Conservation (phyloP, 805 yeast species). For the Ogataea nonfermentans region DNA sequence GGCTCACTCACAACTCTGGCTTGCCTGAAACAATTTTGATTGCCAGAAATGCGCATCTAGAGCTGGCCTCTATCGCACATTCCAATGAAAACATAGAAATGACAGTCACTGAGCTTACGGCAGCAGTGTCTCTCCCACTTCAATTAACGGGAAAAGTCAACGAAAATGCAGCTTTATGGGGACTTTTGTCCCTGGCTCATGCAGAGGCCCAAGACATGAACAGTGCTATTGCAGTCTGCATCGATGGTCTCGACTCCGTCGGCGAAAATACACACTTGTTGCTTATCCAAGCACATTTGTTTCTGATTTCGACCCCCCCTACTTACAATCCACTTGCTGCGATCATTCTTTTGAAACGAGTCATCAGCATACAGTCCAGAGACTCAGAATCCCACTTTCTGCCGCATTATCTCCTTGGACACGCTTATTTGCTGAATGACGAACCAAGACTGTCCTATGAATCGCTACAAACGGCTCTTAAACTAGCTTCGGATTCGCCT, state of each 20-base stretch:
- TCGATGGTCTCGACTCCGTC: conserved; percentile 43
- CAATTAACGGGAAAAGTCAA: conserved; percentile 44
- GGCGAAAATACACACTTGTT: conserved; percentile 45
- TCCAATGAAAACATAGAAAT: conserved; percentile 48
- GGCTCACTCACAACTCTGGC: conserved; percentile 38
- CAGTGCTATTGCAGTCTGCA: conserved; percentile 50
- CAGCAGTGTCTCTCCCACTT: conserved; percentile 50
- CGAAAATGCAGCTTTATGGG: conserved; percentile 52
- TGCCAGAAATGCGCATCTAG: conserved; percentile 52
- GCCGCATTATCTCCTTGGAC: conserved; percentile 57
- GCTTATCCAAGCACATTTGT: conserved; percentile 48
- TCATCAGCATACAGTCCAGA: conserved; percentile 25
- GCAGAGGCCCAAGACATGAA: conserved; percentile 50
- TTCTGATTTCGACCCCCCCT: conserved; percentile 35
- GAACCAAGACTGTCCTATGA: conserved; percentile 53
- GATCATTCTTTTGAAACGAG: conserved; percentile 35
- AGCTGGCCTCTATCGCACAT: conserved; percentile 54
- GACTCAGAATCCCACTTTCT: conserved; percentile 46
- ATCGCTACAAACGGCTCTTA: conserved; percentile 51
- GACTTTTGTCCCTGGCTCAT: conserved; percentile 49
- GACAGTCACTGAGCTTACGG: conserved; percentile 49
- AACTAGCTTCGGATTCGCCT: conserved; percentile 52
- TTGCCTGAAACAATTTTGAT: conserved; percentile 40
- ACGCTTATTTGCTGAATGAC: conserved; percentile 46
- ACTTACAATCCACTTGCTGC: conserved; percentile 37